Percentiles rank a stretch among this genome's conserved stretches.
These are phyloP conservation scores for Metschnikowia henanensis DNA, from an alignment of 805 yeast genomes.

Conservation along the genomic window DNA sequence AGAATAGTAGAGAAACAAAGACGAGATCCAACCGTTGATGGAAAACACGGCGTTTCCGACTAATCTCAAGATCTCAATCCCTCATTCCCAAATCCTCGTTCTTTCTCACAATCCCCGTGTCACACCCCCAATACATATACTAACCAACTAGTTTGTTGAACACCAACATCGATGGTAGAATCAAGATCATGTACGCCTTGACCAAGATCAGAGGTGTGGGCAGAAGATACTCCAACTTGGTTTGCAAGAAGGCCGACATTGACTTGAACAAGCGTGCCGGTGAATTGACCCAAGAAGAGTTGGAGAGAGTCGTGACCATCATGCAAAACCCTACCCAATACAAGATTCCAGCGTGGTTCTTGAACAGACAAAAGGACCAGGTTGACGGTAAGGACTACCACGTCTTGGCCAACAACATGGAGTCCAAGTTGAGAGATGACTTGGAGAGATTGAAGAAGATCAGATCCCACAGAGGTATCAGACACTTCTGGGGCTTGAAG, in stretches of 20 bases:
- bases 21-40: too few relatives aligned
- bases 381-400: slow-evolving; percentile 99
- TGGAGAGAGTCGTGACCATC: slow-evolving; percentile 99
- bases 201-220: slow-evolving; percentile 99
- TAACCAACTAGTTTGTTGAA: slow-evolving; percentile 79
- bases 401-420: slow-evolving; percentile 97
- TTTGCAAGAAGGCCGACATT: slow-evolving; percentile 99
- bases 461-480: slow-evolving; percentile 99
- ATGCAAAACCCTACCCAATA: slow-evolving; percentile 99
- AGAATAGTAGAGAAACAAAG: too few relatives aligned
- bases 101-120: not conserved
- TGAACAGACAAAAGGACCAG: slow-evolving; percentile 93
- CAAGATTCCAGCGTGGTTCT: slow-evolving; percentile 99
- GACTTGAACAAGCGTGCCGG: slow-evolving; percentile 99
- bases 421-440: slow-evolving; percentile 99
- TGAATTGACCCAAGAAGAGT: slow-evolving; percentile 99
- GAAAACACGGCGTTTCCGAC: too few relatives aligned
- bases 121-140: slow-evolving; percentile 8
- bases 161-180: slow-evolving; percentile 99
- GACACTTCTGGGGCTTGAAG: slow-evolving; percentile 99
- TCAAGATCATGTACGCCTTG: slow-evolving; percentile 99
- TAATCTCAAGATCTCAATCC: too few relatives aligned
- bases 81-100: not conserved
- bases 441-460: slow-evolving; percentile 99
- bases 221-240: slow-evolving; percentile 99